Percentiles rank a stretch among this genome's conserved stretches.
These are phyloP conservation scores for Ogataea philodendri DNA, from an alignment of 805 yeast species.

Conservation along the genomic window DNA sequence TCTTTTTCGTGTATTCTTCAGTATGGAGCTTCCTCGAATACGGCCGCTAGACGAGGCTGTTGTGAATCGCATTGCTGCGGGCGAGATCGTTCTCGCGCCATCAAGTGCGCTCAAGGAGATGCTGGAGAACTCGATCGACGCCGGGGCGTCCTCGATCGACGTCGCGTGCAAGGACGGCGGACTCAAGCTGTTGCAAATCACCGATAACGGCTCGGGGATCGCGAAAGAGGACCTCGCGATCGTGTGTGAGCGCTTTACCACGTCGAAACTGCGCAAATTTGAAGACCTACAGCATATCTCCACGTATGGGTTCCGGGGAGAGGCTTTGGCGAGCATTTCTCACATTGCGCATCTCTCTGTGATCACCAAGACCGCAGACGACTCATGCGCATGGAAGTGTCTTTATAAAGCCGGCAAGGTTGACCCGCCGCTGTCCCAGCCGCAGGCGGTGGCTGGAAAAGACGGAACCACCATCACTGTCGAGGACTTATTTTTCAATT, in stretches of 20 bases:
- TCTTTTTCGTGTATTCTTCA: too few species aligned
- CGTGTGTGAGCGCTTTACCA: conserved; percentile 89
- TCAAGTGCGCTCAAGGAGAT: conserved; percentile 92
- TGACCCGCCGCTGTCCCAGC: conserved; percentile 43
- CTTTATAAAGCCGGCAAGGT: conserved; percentile 67
- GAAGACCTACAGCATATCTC: conserved; percentile 70
- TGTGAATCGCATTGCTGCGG: conserved; percentile 92
- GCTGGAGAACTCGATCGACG: conserved; percentile 90
- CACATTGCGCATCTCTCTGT: conserved; percentile 84
- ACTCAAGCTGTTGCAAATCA: conserved; percentile 74
- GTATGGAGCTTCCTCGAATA: conserved; percentile 19
- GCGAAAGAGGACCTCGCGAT: conserved; percentile 66
- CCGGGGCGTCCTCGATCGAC: conserved; percentile 70
- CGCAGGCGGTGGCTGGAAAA: conserved; percentile 80
- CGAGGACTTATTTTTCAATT: conserved; percentile 87
- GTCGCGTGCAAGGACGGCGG: conserved; percentile 91
- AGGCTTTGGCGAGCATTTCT: conserved; percentile 91
- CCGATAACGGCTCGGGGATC: conserved; percentile 90
- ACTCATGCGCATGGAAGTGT: conserved; percentile 69
- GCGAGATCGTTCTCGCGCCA: conserved; percentile 92
- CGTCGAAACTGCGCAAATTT: conserved; percentile 73
- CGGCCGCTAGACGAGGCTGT: conserved; percentile 60
- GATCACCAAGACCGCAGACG: conserved; percentile 61
- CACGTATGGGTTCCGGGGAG: conserved; percentile 96
- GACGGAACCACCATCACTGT: conserved; percentile 82